Evolutionary conservation across 2,329 filamentous ascomycete species (phyloP).

Genomic region (Colletotrichum theobromicola): DNA sequence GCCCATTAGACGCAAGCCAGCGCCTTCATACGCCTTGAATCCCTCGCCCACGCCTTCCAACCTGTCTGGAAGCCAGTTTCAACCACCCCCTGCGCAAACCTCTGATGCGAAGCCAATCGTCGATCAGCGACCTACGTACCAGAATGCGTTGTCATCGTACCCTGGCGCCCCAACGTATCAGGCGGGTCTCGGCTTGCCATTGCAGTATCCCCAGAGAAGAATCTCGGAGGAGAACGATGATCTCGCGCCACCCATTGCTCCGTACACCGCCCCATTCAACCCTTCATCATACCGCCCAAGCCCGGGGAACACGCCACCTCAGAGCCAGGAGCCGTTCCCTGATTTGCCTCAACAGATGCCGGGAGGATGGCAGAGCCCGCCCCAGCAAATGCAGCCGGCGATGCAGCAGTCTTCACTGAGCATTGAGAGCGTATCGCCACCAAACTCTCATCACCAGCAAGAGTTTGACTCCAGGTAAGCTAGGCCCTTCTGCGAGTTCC

Average conservation of each 20-base stretch:
- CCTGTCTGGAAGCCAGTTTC: not conserved
- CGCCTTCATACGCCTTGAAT: slow-evolving; percentile 9
- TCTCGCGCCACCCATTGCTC: not conserved
- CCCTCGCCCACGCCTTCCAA: not conserved
- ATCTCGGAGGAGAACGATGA: not conserved
- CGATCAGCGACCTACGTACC: slow-evolving; percentile 6
- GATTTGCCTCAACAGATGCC: slow-evolving; percentile 5
- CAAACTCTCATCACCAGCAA: slow-evolving; percentile 1
- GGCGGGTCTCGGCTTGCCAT: not conserved
- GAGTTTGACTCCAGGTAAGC: slow-evolving; percentile 14
- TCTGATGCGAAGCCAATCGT: not conserved
- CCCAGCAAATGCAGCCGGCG: not conserved
- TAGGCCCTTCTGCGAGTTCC: not conserved
- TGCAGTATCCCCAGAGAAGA: not conserved
- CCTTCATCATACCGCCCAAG: slow-evolving; percentile 7
- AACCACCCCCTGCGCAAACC: not conserved
- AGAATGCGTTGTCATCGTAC: slow-evolving; percentile 1
- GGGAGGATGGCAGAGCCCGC: slow-evolving; percentile 14
- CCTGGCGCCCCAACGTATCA: slow-evolving; percentile 8
- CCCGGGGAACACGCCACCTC: slow-evolving; percentile 1
- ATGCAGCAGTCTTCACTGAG: not conserved
- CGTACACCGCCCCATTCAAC: slow-evolving; percentile 1
- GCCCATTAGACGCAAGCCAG: slow-evolving; percentile 14
- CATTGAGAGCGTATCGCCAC: not conserved
- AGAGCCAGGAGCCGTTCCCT: slow-evolving; percentile 12